Evolutionary conservation across 257 asterid species (phyloP), one percentile per base, ranked within the genome.

Genomic region (Gynochthodes officinalis): DNA sequence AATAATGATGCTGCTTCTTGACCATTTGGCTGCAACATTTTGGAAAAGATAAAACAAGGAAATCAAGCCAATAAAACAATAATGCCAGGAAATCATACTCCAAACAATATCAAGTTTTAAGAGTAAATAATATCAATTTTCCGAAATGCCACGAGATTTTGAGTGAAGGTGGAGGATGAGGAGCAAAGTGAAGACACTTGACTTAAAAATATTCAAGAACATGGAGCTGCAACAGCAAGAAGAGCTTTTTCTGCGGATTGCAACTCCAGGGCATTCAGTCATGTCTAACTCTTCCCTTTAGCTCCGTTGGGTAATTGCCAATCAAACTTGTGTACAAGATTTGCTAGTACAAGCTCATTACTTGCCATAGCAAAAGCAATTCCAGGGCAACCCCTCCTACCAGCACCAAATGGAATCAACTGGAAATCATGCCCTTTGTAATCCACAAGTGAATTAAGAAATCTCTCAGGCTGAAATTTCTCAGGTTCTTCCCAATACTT

Each of bases 361-460:
- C 44, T 55, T 3, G 72, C 77, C 40, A 80, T 60, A 14, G 82
- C 76, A 49, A 74, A 79, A 0, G 76, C n/a, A 4, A 75, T 73
- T 21, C 86, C 82, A 0, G 85, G 88, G 39, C 90, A 86, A 1
- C 73, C 80, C 53, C 86, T 84, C 33, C 85, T 35, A 0, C 89
- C 91, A 9, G 89, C 75, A 11, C 91, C 90, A 35, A 86, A 86
- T 0, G 87, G 85, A 12, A 85, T 80, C 27, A 85, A 67, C 62
- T 85, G 79, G 23, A 80, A 85, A 62, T 85, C 81, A 3, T 67
- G 64, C 0, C 86, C 87, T 61, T 43, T 80, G 32, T 62, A 82
- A 76, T 80, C 85, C 27, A 82, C 40, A 0, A 64, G 5, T 0
- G 79, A 73, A n/a, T 67, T 16, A 71, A 75, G 3, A 42, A 79